Evolutionary conservation across 2,329 filamentous ascomycete genomes (phyloP).

Genomic region (Curvularia verruculosa): DNA sequence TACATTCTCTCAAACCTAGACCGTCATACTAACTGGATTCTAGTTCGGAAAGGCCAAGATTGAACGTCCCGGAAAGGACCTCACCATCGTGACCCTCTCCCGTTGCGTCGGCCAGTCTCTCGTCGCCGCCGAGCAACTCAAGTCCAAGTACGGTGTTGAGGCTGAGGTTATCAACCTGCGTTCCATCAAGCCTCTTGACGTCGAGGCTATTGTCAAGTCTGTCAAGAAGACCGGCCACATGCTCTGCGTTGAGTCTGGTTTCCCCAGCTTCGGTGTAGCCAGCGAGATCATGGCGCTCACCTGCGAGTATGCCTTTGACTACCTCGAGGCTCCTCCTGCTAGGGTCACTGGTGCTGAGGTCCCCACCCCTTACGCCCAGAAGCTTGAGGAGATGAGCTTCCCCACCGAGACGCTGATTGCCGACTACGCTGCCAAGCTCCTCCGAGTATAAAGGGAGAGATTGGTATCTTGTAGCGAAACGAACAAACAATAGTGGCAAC

Average conservation of each 20-base stretch:
- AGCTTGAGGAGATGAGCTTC: conserved; percentile 95
- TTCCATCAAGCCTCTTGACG: conserved; percentile 93
- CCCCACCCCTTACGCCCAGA: conserved; percentile 91
- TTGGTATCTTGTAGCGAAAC: neutral
- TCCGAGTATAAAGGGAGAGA: conserved; percentile 67
- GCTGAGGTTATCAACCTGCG: conserved; percentile 97
- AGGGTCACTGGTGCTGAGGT: conserved; percentile 97
- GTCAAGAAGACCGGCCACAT: conserved; percentile 98
- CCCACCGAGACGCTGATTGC: conserved; percentile 88
- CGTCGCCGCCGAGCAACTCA: conserved; percentile 84
- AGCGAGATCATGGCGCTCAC: conserved; percentile 91
- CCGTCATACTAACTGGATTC: conserved; percentile 17
- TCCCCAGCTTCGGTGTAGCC: conserved; percentile 91
- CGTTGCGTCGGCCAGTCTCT: conserved; percentile 94
- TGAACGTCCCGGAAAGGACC: conserved; percentile 91
- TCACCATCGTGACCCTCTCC: conserved; percentile 93
- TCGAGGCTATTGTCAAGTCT: conserved; percentile 93
- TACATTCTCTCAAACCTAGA: neutral
- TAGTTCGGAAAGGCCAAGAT: conserved; percentile 98
- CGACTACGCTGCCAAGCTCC: conserved; percentile 85
- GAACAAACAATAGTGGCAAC: neutral
- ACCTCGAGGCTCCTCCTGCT: conserved; percentile 90
- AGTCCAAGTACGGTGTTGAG: conserved; percentile 95
- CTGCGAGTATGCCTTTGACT: conserved; percentile 99
- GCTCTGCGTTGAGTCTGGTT: conserved; percentile 91